A percentile compares a stretch with the other conserved stretches of the same genome.
These are phyloP conservation scores for Lipomyces kockii DNA, from an alignment of 805 yeast genomes.

Conservation along the genomic window DNA sequence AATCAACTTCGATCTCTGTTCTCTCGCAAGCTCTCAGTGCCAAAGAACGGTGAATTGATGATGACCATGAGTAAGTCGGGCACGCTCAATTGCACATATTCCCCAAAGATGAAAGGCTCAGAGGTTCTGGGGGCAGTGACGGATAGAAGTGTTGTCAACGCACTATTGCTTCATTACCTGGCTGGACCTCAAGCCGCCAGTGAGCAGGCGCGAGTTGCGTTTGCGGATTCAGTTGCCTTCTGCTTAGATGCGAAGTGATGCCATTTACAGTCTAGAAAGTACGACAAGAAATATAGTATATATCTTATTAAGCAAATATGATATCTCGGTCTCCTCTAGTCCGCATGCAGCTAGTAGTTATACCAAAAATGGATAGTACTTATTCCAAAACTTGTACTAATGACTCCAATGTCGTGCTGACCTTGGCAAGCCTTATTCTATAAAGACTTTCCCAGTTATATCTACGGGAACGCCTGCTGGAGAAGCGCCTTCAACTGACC, in stretches of 20 bases:
- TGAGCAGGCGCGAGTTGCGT: conserved; percentile 43
- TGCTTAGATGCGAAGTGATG: neutral
- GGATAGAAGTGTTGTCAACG: conserved; percentile 65
- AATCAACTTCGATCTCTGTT: conserved; percentile 68
- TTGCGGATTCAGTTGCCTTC: conserved; percentile 17
- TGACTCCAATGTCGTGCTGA: neutral
- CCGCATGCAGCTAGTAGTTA: neutral
- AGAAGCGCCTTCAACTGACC: conserved; percentile 60
- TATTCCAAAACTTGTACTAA: neutral
- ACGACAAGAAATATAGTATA: neutral
- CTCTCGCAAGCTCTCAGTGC: conserved; percentile 68
- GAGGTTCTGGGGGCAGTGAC: conserved; percentile 60
- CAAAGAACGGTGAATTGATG: conserved; percentile 69
- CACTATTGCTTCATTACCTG: conserved; percentile 76
- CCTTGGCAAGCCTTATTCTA: neutral
- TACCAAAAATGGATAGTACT: neutral
- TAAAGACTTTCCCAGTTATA: neutral
- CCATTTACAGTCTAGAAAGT: neutral
- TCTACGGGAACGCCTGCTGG: conserved; percentile 31
- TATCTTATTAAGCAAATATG: no score
- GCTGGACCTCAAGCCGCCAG: conserved; percentile 70
- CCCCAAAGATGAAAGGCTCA: conserved; percentile 3
- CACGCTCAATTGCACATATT: conserved; percentile 42
- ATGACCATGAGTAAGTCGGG: conserved; percentile 61
- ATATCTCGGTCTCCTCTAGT: neutral